Conservation (phyloP, 2,329 filamentous ascomycete species). For the Alternaria arbusti region DNA sequence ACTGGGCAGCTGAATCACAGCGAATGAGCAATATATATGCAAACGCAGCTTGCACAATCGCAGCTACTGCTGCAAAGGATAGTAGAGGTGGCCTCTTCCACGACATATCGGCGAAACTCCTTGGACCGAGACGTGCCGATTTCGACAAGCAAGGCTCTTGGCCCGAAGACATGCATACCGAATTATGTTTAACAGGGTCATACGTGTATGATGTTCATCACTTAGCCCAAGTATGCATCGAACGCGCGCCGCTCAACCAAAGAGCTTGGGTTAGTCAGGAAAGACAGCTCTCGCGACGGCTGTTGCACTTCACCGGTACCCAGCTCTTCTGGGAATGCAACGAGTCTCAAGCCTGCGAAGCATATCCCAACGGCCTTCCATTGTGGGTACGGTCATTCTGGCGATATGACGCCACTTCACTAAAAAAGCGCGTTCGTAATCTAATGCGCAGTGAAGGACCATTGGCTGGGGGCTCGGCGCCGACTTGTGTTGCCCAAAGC, state of each 20-base stretch:
- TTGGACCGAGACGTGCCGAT: neutral
- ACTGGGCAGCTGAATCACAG: neutral
- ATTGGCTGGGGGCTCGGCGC: too few relatives aligned
- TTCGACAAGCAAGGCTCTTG: neutral
- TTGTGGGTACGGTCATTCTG: neutral
- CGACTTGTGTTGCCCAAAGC: neutral
- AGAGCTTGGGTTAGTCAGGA: neutral
- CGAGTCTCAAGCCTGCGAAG: neutral
- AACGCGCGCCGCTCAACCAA: neutral
- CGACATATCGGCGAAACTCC: accelerated
- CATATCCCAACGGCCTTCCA: neutral
- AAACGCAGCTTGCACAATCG: neutral
- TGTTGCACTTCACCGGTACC: neutral
- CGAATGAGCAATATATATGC: neutral
- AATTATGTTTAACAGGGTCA: neutral
- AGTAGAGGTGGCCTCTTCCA: neutral
- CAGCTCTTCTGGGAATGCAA: neutral
- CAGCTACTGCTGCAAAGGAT: neutral
- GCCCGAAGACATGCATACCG: neutral
- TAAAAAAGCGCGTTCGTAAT: neutral
- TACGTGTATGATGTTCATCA: neutral
- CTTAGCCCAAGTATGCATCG: neutral
- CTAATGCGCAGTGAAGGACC: neutral
- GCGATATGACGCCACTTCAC: neutral
- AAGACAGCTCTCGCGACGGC: too few relatives aligned